Percentiles rank a stretch among this genome's conserved stretches.
phyloP scores from a whole-genome alignment of 139 green algal species.

The Nannochloris sp. region DNA sequence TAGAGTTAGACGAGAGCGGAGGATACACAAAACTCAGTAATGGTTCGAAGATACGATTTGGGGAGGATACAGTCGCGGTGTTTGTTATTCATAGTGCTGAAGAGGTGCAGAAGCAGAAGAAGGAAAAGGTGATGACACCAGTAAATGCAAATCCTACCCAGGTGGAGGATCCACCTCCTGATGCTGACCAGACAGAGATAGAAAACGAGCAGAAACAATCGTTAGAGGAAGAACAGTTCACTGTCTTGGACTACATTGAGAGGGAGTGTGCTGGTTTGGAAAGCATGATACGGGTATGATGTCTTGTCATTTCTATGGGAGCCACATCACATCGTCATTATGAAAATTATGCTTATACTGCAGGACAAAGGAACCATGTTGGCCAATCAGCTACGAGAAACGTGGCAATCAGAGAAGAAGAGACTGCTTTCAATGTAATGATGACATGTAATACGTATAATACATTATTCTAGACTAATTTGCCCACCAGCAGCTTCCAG shows the following conservation, averaged over 20 bases:
- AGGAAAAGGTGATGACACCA: too few species aligned
- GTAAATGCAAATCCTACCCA: too few species aligned
- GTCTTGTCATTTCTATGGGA: not conserved
- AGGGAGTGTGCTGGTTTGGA: conserved; percentile 19
- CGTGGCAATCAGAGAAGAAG: too few species aligned
- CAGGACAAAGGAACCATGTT: too few species aligned
- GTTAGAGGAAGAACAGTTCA: conserved; percentile 5
- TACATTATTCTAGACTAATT: conserved; percentile 7
- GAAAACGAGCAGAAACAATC: not conserved
- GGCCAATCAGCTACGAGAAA: too few species aligned
- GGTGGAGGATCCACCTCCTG: too few species aligned
- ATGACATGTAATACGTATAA: too few species aligned
- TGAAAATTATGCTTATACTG: too few species aligned
- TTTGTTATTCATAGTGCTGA: conserved; percentile 4
- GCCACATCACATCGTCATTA: too few species aligned
- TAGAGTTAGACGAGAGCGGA: conserved; percentile 10
- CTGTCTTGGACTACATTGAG: conserved; percentile 22
- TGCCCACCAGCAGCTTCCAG: conserved; percentile 49
- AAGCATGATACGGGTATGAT: conserved; percentile 14
- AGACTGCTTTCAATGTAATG: too few species aligned
- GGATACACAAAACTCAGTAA: conserved; percentile 4
- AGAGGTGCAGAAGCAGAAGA: not conserved
- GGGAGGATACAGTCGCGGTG: not conserved
- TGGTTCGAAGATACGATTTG: not conserved
- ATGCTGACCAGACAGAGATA: too few species aligned